Percentiles rank a stretch among this genome's conserved stretches.
Conservation (phyloP, 805 yeast species). For the Candida orba region DNA sequence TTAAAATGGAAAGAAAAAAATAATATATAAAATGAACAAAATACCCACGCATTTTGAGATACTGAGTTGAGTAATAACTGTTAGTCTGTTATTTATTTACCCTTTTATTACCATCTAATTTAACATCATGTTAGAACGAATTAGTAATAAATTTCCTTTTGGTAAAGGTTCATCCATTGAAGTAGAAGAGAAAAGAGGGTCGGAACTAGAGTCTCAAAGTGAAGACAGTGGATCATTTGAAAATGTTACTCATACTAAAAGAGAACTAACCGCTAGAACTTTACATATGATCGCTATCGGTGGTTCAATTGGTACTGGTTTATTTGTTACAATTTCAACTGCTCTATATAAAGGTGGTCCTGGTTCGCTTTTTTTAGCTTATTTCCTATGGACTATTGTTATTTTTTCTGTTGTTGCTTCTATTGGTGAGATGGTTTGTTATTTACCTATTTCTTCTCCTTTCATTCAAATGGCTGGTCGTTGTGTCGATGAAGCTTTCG, state of each 20-base stretch:
- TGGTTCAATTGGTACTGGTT: constrained; percentile 51
- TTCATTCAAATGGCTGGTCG: constrained; percentile 67
- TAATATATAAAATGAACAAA: no score
- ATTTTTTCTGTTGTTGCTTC: constrained; percentile 56
- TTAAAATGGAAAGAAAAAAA: no score
- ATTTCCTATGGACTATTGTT: constrained; percentile 57
- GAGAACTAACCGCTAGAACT: constrained; percentile 7
- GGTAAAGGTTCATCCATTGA: neutral
- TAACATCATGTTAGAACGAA: neutral
- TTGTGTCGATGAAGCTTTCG: constrained; percentile 65
- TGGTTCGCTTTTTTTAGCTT: constrained; percentile 52
- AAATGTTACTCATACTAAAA: constrained; percentile 5
- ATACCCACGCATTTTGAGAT: no score
- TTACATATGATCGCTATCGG: constrained; percentile 9
- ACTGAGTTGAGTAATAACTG: no score
- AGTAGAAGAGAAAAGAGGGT: constrained; percentile 2
- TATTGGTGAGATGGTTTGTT: constrained; percentile 69
- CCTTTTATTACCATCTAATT: no score
- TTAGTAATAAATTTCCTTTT: neutral
- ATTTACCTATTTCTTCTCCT: constrained; percentile 66
- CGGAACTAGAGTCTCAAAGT: constrained; percentile 4
- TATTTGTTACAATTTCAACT: constrained; percentile 44
- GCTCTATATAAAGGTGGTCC: constrained; percentile 64
- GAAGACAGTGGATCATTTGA: constrained; percentile 9
- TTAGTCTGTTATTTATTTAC: no score